Percentiles rank a stretch among this genome's conserved stretches.
Conservation (phyloP, 1,284 basidiomycete species). For the Caloboletus inedulis region DNA sequence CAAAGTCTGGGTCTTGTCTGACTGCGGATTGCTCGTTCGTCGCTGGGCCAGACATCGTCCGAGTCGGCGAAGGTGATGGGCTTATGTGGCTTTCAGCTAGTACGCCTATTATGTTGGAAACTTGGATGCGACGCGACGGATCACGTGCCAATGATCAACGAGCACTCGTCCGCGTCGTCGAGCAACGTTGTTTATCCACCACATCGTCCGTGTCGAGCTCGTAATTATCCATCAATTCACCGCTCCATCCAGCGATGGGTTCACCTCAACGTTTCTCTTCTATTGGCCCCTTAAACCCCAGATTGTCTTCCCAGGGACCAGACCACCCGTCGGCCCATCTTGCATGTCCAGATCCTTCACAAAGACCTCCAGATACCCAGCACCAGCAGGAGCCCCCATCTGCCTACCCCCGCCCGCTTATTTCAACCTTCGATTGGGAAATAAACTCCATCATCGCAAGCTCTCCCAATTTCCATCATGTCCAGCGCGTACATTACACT, state of each 20-base stretch:
- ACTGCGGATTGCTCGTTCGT: constrained; percentile 14
- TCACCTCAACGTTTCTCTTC: background rate
- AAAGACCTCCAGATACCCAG: background rate
- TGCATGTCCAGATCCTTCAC: background rate
- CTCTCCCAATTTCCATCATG: constrained; percentile 26
- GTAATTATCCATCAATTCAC: background rate
- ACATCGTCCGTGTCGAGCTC: background rate
- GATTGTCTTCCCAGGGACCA: constrained; percentile 7
- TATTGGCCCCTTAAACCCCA: background rate
- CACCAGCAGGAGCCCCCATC: background rate
- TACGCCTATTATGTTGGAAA: too few species aligned
- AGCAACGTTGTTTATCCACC: background rate
- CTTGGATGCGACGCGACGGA: constrained; percentile 15
- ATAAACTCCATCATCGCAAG: constrained; percentile 39
- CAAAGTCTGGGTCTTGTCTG: constrained; percentile 39
- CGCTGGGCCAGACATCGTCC: constrained; percentile 38
- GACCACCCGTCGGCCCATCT: background rate
- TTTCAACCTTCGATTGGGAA: constrained; percentile 54
- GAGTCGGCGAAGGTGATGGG: background rate
- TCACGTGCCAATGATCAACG: constrained; percentile 19
- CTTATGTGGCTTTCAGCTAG: too few species aligned
- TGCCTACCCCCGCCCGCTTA: constrained; percentile 16
- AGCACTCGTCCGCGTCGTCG: background rate
- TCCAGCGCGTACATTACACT: constrained; percentile 39
- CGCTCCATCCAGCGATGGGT: background rate